A percentile compares a stretch with the other conserved stretches of the same genome.
phyloP scores from a whole-genome alignment of 2,329 filamentous ascomycete genomes.

The Calonectria montana region DNA sequence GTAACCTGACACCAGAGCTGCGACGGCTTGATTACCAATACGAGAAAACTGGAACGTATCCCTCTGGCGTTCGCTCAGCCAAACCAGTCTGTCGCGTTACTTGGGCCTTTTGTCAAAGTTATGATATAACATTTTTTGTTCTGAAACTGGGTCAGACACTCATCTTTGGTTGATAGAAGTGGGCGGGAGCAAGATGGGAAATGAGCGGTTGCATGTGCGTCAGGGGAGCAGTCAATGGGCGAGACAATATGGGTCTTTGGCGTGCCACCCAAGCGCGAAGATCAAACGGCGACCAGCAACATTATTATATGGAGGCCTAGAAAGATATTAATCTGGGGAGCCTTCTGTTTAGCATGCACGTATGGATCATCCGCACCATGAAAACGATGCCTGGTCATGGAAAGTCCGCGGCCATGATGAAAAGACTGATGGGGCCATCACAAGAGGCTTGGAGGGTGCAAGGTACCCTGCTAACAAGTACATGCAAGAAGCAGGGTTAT shows the following conservation, averaged over 20 bases:
- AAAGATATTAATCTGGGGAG: no score
- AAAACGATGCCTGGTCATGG: not conserved
- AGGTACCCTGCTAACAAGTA: constrained; percentile 3
- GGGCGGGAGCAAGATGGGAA: not conserved
- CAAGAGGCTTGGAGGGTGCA: not conserved
- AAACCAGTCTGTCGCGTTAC: not conserved
- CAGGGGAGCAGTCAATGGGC: not conserved
- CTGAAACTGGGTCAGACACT: not conserved
- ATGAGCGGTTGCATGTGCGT: not conserved
- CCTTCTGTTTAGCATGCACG: not conserved
- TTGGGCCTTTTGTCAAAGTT: not conserved
- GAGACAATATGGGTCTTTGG: not conserved
- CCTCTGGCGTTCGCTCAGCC: not conserved
- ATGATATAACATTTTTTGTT: not conserved
- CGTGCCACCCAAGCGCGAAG: not conserved
- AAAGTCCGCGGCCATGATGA: not conserved
- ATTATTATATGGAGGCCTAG: not conserved
- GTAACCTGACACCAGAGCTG: not conserved
- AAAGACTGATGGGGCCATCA: not conserved
- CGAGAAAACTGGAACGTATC: not conserved
- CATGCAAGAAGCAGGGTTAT: constrained; percentile 26
- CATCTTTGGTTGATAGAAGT: not conserved
- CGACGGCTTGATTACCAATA: not conserved
- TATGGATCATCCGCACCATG: not conserved
- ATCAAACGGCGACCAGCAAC: not conserved